Evolutionary conservation across 1,284 basidiomycete species (phyloP), one percentile per base, ranked within the genome.

Genomic region (Afroboletus lepidellus): DNA sequence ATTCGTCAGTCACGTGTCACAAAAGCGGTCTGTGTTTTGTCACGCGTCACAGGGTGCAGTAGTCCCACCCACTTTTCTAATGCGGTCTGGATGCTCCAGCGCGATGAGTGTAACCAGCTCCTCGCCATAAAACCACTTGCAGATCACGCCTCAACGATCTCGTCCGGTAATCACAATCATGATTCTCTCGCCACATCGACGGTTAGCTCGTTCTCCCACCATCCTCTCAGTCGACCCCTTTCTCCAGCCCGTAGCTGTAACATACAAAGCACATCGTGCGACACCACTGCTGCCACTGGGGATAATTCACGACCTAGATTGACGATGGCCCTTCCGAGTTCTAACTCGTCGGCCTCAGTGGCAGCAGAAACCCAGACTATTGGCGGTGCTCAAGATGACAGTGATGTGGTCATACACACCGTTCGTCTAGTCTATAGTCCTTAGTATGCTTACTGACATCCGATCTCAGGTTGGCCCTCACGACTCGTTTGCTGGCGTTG

Each of bases 401-500:
- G 15, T 38, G 49, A 54, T 38, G 23, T 30, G 29, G 42, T 56
- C 25, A 16, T 54, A 27, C 65, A 69, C 27, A 21, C 38, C 3
- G 65, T 66, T 39, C 16, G 67, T 69, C 33, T 15, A 15, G 20
- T 23, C 3, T 25, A 11, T 24, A 34, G 0, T 41, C 8, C 43
- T 41, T 25, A 9, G 11, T 15, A 7, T n/a, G 13, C 47, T 54
- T 29, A 39, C 20, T 36, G 43, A 13, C 13, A 4, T 38, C 29
- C 8, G 13, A 45, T 38, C 20, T 5, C 55, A 90, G 92, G 77
- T 96, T 30, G 72, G 76, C 50, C 74, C 83, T 5, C 78, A 76
- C 20, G 94, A 97, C 64, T 90, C 92, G 3, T 73, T 96, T 16
- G 82, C 91, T 15, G 87, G 91, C 15, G 86, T 97, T 20, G 85